Evolutionary conservation across 1,284 basidiomycete genomes (phyloP).

Genomic region (Cryptococcus floricola): DNA sequence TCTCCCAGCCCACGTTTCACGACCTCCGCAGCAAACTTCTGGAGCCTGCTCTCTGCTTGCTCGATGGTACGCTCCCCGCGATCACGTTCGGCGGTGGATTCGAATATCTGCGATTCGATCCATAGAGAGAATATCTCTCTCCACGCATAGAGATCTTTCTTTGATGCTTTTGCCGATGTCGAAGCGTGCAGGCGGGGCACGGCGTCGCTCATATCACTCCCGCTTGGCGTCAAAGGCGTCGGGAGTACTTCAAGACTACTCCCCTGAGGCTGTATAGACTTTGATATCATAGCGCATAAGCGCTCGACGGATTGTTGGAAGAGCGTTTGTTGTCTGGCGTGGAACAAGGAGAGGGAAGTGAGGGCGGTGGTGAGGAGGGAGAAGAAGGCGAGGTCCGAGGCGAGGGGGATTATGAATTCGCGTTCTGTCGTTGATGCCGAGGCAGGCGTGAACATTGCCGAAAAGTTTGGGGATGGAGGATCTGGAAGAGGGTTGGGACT

Average conservation of each 20-base stretch:
- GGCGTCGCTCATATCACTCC: not conserved
- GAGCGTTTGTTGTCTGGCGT: conserved; percentile 59
- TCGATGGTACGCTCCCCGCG: conserved; percentile 70
- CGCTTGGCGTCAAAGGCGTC: conserved; percentile 23
- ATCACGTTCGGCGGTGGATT: conserved; percentile 66
- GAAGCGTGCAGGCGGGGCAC: not conserved
- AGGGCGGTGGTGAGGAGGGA: conserved; percentile 69
- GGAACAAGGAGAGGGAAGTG: conserved; percentile 63
- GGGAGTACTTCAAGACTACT: conserved; percentile 23
- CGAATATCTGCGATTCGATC: conserved; percentile 82
- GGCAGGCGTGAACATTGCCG: conserved; percentile 1
- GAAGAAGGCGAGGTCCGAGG: conserved; percentile 78
- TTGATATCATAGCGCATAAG: conserved; percentile 62
- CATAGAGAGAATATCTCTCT: conserved; percentile 86
- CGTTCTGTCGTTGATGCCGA: conserved; percentile 12
- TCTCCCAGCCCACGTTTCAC: conserved; percentile 61
- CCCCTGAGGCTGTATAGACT: conserved; percentile 58
- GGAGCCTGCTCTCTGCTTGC: conserved; percentile 69
- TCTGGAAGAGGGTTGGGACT: not conserved
- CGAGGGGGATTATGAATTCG: conserved; percentile 75
- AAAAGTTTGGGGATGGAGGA: not conserved
- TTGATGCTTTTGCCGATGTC: conserved; percentile 13
- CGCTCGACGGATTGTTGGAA: conserved; percentile 62
- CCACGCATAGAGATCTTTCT: conserved; percentile 81
- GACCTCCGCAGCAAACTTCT: conserved; percentile 66